Percentiles rank a stretch among this genome's conserved stretches.
These are phyloP conservation scores for Diospyros lotus DNA, from an alignment of 148 eudicot genomes.

Conservation along the genomic window DNA sequence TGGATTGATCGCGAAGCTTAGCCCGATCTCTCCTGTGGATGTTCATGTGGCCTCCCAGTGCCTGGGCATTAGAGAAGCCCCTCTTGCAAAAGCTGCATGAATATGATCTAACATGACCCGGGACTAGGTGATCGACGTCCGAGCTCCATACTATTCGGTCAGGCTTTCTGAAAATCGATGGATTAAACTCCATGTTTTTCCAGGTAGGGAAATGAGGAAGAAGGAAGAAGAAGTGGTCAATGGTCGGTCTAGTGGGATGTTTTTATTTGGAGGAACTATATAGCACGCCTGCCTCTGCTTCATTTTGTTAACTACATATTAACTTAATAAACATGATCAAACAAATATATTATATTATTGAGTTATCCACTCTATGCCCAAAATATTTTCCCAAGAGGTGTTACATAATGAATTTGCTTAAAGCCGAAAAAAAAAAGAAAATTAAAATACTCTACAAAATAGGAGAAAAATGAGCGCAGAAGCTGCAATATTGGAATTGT, in stretches of 20 bases:
- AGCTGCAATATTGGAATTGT: too few relatives aligned
- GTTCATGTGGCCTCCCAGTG: conserved; percentile 32
- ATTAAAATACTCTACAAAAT: too few relatives aligned
- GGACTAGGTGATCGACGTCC: neutral
- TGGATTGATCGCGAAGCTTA: conserved; percentile 26
- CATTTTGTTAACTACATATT: neutral
- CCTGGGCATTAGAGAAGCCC: conserved; percentile 55
- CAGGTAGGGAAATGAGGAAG: neutral
- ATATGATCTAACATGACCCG: conserved; percentile 23
- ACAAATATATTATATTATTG: neutral
- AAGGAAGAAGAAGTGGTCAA: conserved; percentile 2
- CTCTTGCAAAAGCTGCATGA: conserved; percentile 45
- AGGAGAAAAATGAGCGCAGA: too few relatives aligned
- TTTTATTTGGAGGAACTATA: neutral
- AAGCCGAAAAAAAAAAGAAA: too few relatives aligned
- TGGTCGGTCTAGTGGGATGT: neutral
- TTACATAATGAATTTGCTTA: neutral
- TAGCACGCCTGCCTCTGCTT: neutral
- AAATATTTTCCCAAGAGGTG: neutral
- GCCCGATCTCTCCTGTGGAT: conserved; percentile 48
- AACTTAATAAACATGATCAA: too few relatives aligned
- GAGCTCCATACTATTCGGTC: neutral
- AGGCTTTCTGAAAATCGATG: neutral
- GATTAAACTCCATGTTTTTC: conserved; percentile 12
- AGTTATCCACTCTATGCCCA: neutral